A percentile compares a stretch with the other conserved stretches of the same genome.
Evolutionary conservation across 2,329 filamentous ascomycete genomes (phyloP).

Genomic region (Colletotrichum incanum): DNA sequence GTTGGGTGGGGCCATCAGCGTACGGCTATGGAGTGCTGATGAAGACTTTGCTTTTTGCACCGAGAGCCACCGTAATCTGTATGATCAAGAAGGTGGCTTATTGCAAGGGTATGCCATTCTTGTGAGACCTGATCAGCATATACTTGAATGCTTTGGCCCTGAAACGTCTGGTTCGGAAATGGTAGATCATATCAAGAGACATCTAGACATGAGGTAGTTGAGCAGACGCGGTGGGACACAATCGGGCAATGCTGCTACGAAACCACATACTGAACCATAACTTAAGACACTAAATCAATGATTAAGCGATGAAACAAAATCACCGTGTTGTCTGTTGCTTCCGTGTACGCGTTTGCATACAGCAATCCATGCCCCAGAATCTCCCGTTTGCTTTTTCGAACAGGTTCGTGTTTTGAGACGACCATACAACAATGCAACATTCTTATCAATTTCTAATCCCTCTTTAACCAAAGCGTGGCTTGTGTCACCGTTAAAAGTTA

Average conservation of each 20-base stretch:
- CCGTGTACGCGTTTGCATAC: too few relatives aligned
- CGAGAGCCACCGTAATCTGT: slow-evolving; percentile 9
- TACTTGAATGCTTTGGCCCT: slow-evolving; percentile 45
- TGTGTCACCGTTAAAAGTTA: background rate
- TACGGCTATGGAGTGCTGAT: background rate
- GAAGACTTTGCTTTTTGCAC: slow-evolving; percentile 15
- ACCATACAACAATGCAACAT: too few relatives aligned
- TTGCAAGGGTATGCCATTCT: slow-evolving; percentile 49
- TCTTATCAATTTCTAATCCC: too few relatives aligned
- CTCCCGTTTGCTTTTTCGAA: too few relatives aligned
- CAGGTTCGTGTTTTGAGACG: too few relatives aligned
- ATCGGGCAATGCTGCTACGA: too few relatives aligned
- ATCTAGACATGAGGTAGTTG: background rate
- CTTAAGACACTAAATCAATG: too few relatives aligned
- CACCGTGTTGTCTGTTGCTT: too few relatives aligned
- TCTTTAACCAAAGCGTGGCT: background rate
- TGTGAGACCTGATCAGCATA: slow-evolving; percentile 58
- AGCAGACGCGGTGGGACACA: background rate
- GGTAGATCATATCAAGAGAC: background rate
- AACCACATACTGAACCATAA: too few relatives aligned
- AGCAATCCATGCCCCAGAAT: too few relatives aligned
- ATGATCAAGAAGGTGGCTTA: slow-evolving; percentile 47
- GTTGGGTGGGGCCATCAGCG: background rate
- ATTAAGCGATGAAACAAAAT: too few relatives aligned
- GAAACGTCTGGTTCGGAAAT: slow-evolving; percentile 3